Conservation (phyloP, 169 alveolate genomes). For the Plasmodium vinckei region DNA sequence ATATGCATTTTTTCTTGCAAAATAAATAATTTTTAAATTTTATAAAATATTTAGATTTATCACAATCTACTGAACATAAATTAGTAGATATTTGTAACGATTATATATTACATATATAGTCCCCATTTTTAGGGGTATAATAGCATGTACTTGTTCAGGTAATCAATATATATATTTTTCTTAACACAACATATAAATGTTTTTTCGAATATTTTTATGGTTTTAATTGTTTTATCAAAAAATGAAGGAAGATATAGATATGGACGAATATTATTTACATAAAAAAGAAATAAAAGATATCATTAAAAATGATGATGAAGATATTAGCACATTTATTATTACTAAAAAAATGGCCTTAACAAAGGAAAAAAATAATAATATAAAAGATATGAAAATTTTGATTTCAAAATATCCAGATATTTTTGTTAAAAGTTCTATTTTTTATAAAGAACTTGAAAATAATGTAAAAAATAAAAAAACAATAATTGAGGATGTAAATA, state of each 20-base stretch:
- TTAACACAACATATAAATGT: too few relatives aligned
- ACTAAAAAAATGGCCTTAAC: constrained; percentile 51
- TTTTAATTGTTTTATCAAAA: not conserved
- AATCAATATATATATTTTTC: too few relatives aligned
- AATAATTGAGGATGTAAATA: constrained; percentile 26
- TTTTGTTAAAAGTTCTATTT: constrained; percentile 51
- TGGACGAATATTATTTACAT: constrained; percentile 3
- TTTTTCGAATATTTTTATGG: not conserved
- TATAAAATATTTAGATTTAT: too few relatives aligned
- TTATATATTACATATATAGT: too few relatives aligned
- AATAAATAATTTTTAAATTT: too few relatives aligned
- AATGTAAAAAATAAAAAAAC: constrained; percentile 28
- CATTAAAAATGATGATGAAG: constrained; percentile 52
- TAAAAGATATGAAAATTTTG: constrained; percentile 68
- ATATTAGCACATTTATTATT: constrained; percentile 38
- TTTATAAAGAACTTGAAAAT: constrained; percentile 50
- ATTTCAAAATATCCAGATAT: constrained; percentile 57
- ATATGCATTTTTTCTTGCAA: too few relatives aligned
- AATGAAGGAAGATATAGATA: constrained; percentile 16
- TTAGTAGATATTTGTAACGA: too few relatives aligned
- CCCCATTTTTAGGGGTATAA: too few relatives aligned
- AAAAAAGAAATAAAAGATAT: constrained; percentile 40
- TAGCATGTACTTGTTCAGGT: too few relatives aligned
- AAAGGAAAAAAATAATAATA: constrained; percentile 52
- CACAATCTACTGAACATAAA: too few relatives aligned